Percentiles rank a stretch among this genome's conserved stretches.
Evolutionary conservation across 768 basidiomycete species (phyloP).

Genomic region (Lactarius vividus): DNA sequence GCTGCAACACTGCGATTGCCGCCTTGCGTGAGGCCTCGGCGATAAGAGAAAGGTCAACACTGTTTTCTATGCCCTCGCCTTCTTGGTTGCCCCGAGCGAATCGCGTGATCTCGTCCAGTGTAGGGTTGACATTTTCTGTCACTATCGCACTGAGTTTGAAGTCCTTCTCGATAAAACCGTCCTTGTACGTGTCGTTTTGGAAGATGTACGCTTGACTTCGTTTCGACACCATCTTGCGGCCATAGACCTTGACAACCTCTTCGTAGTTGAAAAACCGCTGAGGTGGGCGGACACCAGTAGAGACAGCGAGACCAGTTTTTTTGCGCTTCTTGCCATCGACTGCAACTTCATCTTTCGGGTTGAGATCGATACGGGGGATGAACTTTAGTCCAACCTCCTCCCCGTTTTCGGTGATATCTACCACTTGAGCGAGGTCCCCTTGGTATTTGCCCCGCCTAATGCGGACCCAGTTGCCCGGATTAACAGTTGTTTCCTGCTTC

Average conservation of each 20-base stretch:
- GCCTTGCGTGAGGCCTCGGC: constrained; percentile 90
- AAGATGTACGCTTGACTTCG: constrained; percentile 79
- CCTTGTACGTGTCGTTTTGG: constrained; percentile 88
- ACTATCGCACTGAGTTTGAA: constrained; percentile 76
- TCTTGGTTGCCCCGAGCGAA: constrained; percentile 79
- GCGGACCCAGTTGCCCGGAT: constrained; percentile 91
- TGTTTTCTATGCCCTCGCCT: constrained; percentile 52
- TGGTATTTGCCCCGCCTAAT: constrained; percentile 91
- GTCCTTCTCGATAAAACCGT: constrained; percentile 96
- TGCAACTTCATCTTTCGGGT: constrained; percentile 75
- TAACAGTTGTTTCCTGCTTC: constrained; percentile 84
- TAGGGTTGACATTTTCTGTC: constrained; percentile 89
- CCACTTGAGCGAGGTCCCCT: constrained; percentile 92
- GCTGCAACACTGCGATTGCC: constrained; percentile 92
- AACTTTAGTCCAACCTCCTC: constrained; percentile 92
- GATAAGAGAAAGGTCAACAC: constrained; percentile 87
- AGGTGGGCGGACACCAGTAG: constrained; percentile 70
- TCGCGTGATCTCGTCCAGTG: constrained; percentile 92
- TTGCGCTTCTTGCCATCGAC: constrained; percentile 76
- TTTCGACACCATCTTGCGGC: constrained; percentile 70
- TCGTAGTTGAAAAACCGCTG: constrained; percentile 93
- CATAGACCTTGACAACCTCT: constrained; percentile 84
- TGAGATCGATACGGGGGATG: constrained; percentile 96
- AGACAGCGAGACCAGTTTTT: constrained; percentile 50
- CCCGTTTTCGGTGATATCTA: constrained; percentile 90